phyloP scores from a whole-genome alignment of 192 early-diverging fungal species.

The Coemansia sp. region DNA sequence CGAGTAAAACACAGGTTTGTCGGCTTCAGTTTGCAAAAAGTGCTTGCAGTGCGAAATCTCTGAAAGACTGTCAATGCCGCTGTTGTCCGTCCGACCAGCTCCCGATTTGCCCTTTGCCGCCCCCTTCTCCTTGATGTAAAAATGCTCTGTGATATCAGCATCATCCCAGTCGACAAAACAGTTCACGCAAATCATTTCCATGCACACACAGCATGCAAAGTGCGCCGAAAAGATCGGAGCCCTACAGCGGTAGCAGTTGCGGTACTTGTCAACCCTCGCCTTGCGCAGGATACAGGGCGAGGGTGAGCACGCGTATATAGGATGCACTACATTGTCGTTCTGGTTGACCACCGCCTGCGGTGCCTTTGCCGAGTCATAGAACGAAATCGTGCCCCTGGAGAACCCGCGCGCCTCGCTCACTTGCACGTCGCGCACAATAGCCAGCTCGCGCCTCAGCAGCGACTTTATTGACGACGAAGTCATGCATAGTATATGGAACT shows the following conservation, averaged over 20 bases:
- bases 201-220: conserved; percentile 42
- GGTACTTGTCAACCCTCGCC: conserved; percentile 21
- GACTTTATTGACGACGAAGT: conserved; percentile 36
- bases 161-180: conserved; percentile 42
- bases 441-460: conserved; percentile 32
- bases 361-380: conserved; percentile 4
- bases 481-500: conserved; percentile 36
- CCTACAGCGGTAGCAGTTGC: conserved; percentile 29
- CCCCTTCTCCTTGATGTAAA: conserved; percentile 13
- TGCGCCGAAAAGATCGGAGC: conserved; percentile 38
- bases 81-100: neutral
- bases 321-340: conserved; percentile 18
- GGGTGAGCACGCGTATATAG: conserved; percentile 28
- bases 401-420: conserved; percentile 5
- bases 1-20: conserved; percentile 11
- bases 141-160: conserved; percentile 9
- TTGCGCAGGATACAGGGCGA: conserved; percentile 36
- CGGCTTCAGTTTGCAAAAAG: conserved; percentile 6
- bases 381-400: conserved; percentile 11
- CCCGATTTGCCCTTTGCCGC: neutral
- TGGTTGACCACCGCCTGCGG: conserved; percentile 12
- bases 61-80: neutral
- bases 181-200: conserved; percentile 22
- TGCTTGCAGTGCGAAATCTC: conserved; percentile 28
- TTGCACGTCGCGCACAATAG: conserved; percentile 33